A percentile compares a stretch with the other conserved stretches of the same genome.
Conservation (phyloP, 2,329 filamentous ascomycete genomes). For the Exophiala aquamarina region DNA sequence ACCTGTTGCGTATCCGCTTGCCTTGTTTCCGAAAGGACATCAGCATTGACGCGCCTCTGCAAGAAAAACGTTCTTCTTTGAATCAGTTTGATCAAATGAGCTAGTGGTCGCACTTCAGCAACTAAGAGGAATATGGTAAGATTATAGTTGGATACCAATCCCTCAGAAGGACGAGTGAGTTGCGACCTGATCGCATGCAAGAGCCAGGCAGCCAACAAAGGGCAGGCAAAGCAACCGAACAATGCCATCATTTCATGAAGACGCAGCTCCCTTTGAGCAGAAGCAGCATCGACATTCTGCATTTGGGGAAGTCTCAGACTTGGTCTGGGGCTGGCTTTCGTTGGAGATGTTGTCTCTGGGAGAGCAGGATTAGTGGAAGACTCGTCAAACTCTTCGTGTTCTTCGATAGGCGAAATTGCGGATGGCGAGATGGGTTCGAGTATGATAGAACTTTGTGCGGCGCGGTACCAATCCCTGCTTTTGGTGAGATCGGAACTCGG, state of each 20-base stretch:
- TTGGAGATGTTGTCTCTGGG: not conserved
- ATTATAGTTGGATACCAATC: constrained; percentile 88
- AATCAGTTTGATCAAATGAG: constrained; percentile 78
- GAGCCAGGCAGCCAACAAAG: constrained; percentile 76
- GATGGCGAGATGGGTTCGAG: constrained; percentile 44
- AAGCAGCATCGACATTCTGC: constrained; percentile 18
- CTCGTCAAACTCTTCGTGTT: constrained; percentile 34
- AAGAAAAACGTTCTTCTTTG: constrained; percentile 77
- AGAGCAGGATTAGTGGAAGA: not conserved
- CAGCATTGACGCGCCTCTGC: constrained; percentile 65
- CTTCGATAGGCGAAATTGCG: constrained; percentile 30
- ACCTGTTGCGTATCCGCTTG: constrained; percentile 18
- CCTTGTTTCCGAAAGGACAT: constrained; percentile 14
- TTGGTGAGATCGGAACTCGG: constrained; percentile 9
- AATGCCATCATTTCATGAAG: constrained; percentile 74
- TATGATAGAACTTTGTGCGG: constrained; percentile 63
- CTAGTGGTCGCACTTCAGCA: constrained; percentile 78
- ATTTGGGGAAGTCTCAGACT: constrained; percentile 12
- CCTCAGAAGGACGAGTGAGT: constrained; percentile 79
- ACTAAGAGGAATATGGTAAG: constrained; percentile 85
- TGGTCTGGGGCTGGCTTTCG: not conserved
- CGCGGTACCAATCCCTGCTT: constrained; percentile 69
- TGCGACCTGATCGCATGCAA: constrained; percentile 78
- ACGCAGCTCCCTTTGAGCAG: constrained; percentile 65
- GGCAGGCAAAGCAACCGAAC: constrained; percentile 74